A percentile compares a stretch with the other conserved stretches of the same genome.
Evolutionary conservation across 2,329 filamentous ascomycete species (phyloP).

Genomic region (Laburnicola sp.): DNA sequence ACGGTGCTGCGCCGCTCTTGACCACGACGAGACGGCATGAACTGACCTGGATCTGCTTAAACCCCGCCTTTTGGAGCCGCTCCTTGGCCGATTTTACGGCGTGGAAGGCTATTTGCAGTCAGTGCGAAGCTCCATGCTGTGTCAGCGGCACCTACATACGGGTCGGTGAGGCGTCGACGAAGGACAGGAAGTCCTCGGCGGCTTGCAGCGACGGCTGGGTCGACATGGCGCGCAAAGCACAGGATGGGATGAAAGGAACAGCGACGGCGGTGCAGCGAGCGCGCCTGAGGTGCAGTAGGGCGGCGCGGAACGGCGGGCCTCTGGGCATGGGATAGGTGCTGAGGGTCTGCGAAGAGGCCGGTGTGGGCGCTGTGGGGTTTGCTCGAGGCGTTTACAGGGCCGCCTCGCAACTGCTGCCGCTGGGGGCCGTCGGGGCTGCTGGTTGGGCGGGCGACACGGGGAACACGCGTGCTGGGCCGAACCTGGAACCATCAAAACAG

Average conservation of each 20-base stretch:
- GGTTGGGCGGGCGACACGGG: constrained; percentile 24
- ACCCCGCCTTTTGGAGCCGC: constrained; percentile 80
- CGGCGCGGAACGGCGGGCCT: constrained; percentile 9
- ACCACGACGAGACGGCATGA: constrained; percentile 9
- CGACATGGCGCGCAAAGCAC: constrained; percentile 36
- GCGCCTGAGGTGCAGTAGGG: constrained; percentile 21
- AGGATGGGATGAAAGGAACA: constrained; percentile 20
- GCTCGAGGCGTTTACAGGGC: constrained; percentile 9
- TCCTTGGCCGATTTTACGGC: constrained; percentile 78
- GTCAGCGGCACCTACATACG: constrained; percentile 59
- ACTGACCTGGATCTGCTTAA: constrained; percentile 74
- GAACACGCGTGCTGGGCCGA: constrained; percentile 10
- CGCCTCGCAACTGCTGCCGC: constrained; percentile 9
- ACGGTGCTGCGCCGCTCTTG: not conserved
- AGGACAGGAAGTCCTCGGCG: constrained; percentile 84
- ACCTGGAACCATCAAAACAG: constrained; percentile 27
- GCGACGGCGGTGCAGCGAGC: constrained; percentile 10
- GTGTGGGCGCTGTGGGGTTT: constrained; percentile 1
- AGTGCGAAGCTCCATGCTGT: constrained; percentile 11
- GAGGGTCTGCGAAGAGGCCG: constrained; percentile 14
- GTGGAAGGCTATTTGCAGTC: constrained; percentile 75
- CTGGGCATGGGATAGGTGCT: constrained; percentile 19
- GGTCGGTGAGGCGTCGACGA: constrained; percentile 91
- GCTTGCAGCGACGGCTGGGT: constrained; percentile 48
- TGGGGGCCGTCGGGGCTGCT: constrained; percentile 9